Evolutionary conservation across 2,329 filamentous ascomycete genomes (phyloP), one percentile per base, ranked within the genome.

Genomic region (Monosporascus cannonballus): DNA sequence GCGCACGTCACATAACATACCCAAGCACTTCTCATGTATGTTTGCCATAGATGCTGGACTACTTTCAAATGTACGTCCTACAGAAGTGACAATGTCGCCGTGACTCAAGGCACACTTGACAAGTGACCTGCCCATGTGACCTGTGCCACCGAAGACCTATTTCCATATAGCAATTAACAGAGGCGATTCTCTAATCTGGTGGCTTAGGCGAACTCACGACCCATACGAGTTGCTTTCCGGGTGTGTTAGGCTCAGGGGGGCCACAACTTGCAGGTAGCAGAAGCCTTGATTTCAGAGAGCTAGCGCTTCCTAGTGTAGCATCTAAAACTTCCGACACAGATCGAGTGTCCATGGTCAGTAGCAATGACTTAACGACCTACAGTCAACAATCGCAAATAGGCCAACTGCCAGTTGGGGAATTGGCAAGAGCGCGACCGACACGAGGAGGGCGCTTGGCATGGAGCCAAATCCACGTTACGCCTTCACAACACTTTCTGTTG

Each of bases 71-170:
- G 85, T 86, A 57, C 90, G 86, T 8, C 94, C 94, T 9, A 96
- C 92, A 6, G 90, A 90, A 3, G 86, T 85, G 53, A 96, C 93
- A 49, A 86, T 79, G 67, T 99, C 94, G 61, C 87, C 87, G 61
- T 90, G 87, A 17, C 83, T 77, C 22, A 97, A 78, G 17, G 89
- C 90, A 51, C 82, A 84, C 64, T 94, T 93, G 54, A 93, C 89
- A 20, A 97, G 82, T 7, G 89, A 95, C 50, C 90, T 86, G 54
- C 94, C 94, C 79, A 97, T 96, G 65, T 99, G 94, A 52, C 94
- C 94, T n/a, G 92, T 96, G 48, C 90, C 92, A 48, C 94, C 94
- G 71, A 96, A 99, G 51, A 97, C 78, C 90, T 91, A 55, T 41
- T 22, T 30, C 49, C 15, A 46, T 57, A 57, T 24, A 55, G 50